These are phyloP conservation scores for Tremellales sp. DNA, from an alignment of 1,284 basidiomycete species.

Conservation along the genomic window DNA sequence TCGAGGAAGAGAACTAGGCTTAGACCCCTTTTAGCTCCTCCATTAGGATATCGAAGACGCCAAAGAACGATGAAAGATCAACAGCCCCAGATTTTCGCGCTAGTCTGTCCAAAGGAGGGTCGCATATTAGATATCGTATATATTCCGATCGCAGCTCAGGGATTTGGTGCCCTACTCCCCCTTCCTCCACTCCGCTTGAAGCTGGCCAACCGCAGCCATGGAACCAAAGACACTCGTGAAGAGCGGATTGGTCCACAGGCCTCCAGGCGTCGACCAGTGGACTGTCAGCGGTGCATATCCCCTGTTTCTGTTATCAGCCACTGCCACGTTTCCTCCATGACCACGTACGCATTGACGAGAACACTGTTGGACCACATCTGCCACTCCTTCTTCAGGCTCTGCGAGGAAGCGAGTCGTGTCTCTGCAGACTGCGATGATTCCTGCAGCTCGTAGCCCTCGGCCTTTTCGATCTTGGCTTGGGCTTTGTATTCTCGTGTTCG, in stretches of 20 bases:
- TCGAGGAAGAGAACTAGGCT: too few relatives aligned
- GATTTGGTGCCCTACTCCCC: constrained; percentile 1
- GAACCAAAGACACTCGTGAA: constrained; percentile 34
- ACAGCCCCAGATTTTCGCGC: too few relatives aligned
- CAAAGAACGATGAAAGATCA: too few relatives aligned
- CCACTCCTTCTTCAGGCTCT: constrained; percentile 28
- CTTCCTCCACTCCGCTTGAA: constrained; percentile 21
- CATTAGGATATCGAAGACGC: too few relatives aligned
- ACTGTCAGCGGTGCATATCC: constrained; percentile 46
- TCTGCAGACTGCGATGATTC: constrained; percentile 8
- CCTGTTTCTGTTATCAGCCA: constrained; percentile 12
- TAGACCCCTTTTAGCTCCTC: too few relatives aligned
- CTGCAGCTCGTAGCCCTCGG: constrained; percentile 38
- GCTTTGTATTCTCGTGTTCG: constrained; percentile 26
- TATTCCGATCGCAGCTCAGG: neutral
- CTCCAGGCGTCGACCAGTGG: constrained; percentile 44
- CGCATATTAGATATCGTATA: too few relatives aligned
- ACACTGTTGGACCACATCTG: constrained; percentile 29
- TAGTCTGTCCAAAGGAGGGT: too few relatives aligned
- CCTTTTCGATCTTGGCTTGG: constrained; percentile 16
- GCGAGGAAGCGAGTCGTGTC: too few relatives aligned
- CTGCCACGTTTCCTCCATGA: neutral
- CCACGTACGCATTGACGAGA: constrained; percentile 33
- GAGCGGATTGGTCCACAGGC: constrained; percentile 40
- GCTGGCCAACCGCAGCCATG: constrained; percentile 25